Evolutionary conservation across 352 stramenopile genomes (phyloP), one percentile per base, ranked within the genome.

Genomic region (Stramenopiles sp.): DNA sequence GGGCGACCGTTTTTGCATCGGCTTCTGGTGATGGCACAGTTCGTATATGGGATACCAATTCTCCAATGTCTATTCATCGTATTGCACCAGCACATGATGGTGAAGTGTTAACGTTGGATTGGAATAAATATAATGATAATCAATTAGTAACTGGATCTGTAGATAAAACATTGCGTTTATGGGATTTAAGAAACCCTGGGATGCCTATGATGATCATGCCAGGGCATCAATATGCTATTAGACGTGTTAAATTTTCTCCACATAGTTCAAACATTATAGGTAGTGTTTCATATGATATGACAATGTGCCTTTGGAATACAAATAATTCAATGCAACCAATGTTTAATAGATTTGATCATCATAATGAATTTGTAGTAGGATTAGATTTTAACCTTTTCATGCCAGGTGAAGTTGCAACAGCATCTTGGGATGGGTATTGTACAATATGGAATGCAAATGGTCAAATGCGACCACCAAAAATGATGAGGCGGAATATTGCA

Each of bases 81-180:
- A 91, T 94, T 76, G n/a, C n/a, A n/a, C 43, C 81, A n/a, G 89
- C 88, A 20, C 89, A 93, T 81, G 81, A 83, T 65, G 90, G 90
- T 53, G 91, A 95, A 78, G 89, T 95, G 63, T 86, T 95, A 0
- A 84, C 88, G 30, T 84, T 93, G 63, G 91, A 95, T 83, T 95
- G 91, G 91, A 94, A 94, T 86, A 95, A 95, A 84, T 95, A 95
- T 85, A 93, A 94, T 74, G 86, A 91, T 74, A 91, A 90, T 63
- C 83, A 94, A 82, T 81, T 95, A 78, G 88, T 92, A 31, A 92
- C 90, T 0, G 91, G 90, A 31, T 94, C 89, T 1, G 87, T 88
- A 0, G 90, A 94, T 73, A 88, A 87, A 79, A 86, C 79, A 43
- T 90, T 95, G 80, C 92, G 91, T 85, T 80, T 94, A 29, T 95